These are phyloP conservation scores for Phytophthora fragariae DNA, from an alignment of 352 stramenopile species.

Conservation along the genomic window DNA sequence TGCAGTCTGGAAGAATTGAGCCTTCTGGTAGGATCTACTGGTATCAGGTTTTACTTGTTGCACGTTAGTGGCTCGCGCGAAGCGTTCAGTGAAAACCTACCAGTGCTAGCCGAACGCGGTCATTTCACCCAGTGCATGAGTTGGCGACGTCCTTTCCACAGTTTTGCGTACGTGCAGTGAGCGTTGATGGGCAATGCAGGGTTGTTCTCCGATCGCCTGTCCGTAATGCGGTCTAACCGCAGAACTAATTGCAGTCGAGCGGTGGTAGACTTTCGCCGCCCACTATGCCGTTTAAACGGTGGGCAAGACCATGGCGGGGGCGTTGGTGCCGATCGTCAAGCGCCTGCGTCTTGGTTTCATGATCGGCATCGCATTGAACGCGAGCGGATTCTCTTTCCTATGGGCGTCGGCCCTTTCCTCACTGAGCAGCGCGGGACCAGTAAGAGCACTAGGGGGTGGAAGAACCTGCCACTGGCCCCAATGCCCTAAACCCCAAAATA, in stretches of 20 bases:
- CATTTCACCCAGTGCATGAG: slow-evolving; percentile 5
- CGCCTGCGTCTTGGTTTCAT: slow-evolving; percentile 3
- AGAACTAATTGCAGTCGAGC: slow-evolving; percentile 9
- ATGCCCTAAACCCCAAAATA: neutral
- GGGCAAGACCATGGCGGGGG: neutral
- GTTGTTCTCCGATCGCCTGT: slow-evolving; percentile 3
- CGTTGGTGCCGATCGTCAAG: slow-evolving; percentile 4
- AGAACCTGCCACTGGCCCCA: slow-evolving; percentile 29
- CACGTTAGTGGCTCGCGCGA: neutral
- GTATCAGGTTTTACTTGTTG: too few species aligned
- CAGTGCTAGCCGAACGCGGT: slow-evolving; percentile 9
- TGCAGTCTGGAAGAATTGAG: too few species aligned
- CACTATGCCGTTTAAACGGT: slow-evolving; percentile 12
- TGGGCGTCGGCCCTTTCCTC: slow-evolving; percentile 8
- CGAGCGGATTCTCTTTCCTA: slow-evolving; percentile 9
- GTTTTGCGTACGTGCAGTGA: slow-evolving; percentile 6
- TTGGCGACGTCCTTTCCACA: slow-evolving; percentile 16
- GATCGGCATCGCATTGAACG: neutral
- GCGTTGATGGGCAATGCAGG: neutral
- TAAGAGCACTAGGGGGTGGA: slow-evolving; percentile 3
- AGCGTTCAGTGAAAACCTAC: slow-evolving; percentile 5
- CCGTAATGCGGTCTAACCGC: neutral
- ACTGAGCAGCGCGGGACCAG: neutral
- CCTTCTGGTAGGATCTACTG: too few species aligned
- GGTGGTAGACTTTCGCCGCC: slow-evolving; percentile 3